Evolutionary conservation across 371 early-diverging fungal species (phyloP).

Genomic region (Mortierella sp.): DNA sequence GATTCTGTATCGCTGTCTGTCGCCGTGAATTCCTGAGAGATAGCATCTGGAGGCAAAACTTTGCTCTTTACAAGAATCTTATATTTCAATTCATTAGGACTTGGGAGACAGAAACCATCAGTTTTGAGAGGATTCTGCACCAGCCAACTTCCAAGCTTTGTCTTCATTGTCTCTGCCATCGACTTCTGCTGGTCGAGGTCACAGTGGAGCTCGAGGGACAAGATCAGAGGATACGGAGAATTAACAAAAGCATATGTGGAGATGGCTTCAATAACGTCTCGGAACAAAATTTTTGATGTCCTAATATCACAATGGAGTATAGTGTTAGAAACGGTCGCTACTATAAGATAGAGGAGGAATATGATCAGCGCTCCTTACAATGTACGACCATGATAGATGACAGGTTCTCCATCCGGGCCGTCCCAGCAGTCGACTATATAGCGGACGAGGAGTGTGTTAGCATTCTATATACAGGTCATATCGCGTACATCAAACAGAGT

Average conservation of each 20-base stretch:
- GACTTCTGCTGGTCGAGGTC: slow-evolving; percentile 74
- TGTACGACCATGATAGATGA: slow-evolving; percentile 86
- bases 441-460: neutral
- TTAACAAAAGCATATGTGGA: slow-evolving; percentile 82
- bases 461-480: neutral
- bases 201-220: slow-evolving; percentile 88
- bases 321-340: slow-evolving; percentile 4
- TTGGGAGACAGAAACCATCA: slow-evolving; percentile 62
- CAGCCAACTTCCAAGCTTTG: slow-evolving; percentile 73
- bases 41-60: slow-evolving; percentile 41
- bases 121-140: slow-evolving; percentile 61
- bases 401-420: slow-evolving; percentile 79
- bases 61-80: slow-evolving; percentile 80
- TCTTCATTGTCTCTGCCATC: slow-evolving; percentile 75
- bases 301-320: slow-evolving; percentile 31
- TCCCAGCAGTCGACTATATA: slow-evolving; percentile 88
- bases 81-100: slow-evolving; percentile 72
- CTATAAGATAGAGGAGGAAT: slow-evolving; percentile 8
- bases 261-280: slow-evolving; percentile 83
- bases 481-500: neutral
- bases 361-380: slow-evolving; percentile 61
- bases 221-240: slow-evolving; percentile 82
- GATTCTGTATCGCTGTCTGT: slow-evolving; percentile 54
- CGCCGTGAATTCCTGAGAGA: slow-evolving; percentile 26
- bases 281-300: slow-evolving; percentile 78